phyloP scores from a whole-genome alignment of 139 green algal genomes.

The Astrephomene gubernaculifera region DNA sequence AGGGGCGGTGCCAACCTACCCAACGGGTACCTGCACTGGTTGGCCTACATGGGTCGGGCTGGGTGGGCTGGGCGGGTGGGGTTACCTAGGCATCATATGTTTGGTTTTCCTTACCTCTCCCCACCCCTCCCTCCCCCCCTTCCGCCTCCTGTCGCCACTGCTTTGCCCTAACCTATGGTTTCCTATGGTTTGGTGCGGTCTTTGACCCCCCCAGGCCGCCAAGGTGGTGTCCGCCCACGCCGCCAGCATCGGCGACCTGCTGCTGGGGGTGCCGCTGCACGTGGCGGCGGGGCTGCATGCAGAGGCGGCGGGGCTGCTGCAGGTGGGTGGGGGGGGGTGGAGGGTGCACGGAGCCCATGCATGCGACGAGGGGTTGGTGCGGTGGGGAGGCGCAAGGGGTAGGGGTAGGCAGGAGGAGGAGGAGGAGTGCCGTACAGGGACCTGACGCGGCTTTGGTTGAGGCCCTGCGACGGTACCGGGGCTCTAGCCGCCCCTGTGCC shows the following conservation, averaged over 20 bases:
- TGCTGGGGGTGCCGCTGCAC: constrained; percentile 85
- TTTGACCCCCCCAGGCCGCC: constrained; percentile 74
- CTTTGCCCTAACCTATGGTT: too few relatives aligned
- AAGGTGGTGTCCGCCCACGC: constrained; percentile 87
- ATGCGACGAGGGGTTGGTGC: too few relatives aligned
- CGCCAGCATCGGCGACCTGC: constrained; percentile 76
- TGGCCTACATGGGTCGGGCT: too few relatives aligned
- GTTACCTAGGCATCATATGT: too few relatives aligned
- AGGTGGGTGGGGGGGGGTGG: constrained; percentile 44
- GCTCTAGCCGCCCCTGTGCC: too few relatives aligned
- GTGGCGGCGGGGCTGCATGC: constrained; percentile 72
- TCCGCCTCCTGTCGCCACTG: too few relatives aligned
- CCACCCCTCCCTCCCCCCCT: too few relatives aligned
- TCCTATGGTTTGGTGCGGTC: too few relatives aligned
- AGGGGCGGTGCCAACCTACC: too few relatives aligned
- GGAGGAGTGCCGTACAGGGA: neutral
- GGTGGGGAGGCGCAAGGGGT: neutral
- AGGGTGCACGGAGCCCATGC: neutral
- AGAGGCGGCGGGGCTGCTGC: constrained; percentile 68
- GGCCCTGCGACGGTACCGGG: neutral
- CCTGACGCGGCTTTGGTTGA: neutral
- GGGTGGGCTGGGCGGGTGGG: too few relatives aligned
- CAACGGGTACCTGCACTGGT: too few relatives aligned
- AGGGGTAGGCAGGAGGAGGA: neutral
- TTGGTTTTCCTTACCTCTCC: too few relatives aligned